Base-by-base conservation (phyloP, 768 basidiomycete species). In the Tubosaeta sp. region DNA sequence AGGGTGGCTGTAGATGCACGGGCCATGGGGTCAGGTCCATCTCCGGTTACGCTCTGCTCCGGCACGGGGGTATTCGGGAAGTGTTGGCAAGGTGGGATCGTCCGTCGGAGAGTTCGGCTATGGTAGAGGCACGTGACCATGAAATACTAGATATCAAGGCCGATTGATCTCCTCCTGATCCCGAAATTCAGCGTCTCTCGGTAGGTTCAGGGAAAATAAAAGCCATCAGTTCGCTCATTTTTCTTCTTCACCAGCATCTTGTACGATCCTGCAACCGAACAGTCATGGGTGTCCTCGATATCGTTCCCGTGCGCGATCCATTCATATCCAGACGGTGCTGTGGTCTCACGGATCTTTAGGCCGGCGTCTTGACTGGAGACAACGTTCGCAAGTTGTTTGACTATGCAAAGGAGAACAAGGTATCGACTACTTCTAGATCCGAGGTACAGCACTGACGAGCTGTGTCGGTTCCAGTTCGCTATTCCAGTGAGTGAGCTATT, bases 351-450 rank as follows among this genome's bases (percentile, higher is more conserved):
- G 3, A 34, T 47, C 16, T 39, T 51, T 44, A 95, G 94, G 78
- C 92, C 69, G 95, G 95, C 58, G 95, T 99, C 55, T 73, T 99
- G 68, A 94, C 93, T 53, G 95, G 95, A 70, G 89, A 94, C 60
- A 82, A 98, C 69, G 89, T 92, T 62, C 84, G 92, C 73, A 94
- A 94, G 72, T 73, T 99, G 66, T 95, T 98, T 69, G 85, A 95
- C 61, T 96, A 95, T 69, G 95, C 94, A 40, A 88, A 87, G 63
- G 81, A 84, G 61, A 67, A 97, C 70, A 76, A 94, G 78, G 95
- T 92, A 56, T 78, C 60, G 12, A 24, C 36, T 21, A 34, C 21
- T 12, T 39, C 14, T 21, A 18, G 36, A 31, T 42, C 45, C 14
- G 4, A n/a, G 11, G 22, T 10, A 11, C 39, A 25, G 31, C 13